Evolutionary conservation across 1,284 basidiomycete genomes (phyloP).

Genomic region (Pseudozyma flocculosa): DNA sequence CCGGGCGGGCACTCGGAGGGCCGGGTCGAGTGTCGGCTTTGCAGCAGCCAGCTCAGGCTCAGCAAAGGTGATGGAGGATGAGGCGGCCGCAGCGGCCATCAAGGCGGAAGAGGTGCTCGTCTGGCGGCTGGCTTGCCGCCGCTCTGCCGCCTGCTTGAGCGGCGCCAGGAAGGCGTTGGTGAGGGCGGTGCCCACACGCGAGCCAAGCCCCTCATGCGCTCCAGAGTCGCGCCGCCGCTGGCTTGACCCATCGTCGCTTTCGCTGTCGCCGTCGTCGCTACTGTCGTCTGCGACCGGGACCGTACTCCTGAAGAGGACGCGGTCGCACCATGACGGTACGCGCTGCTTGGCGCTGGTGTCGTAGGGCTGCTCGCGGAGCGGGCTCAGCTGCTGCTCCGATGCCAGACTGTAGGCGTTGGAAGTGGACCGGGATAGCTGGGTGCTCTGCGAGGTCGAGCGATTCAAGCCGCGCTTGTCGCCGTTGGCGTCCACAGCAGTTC

Average conservation of each 20-base stretch:
- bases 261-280: conserved; percentile 8
- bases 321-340: conserved; percentile 61
- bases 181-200: conserved; percentile 25
- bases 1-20: no score
- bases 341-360: conserved; percentile 63
- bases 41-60: conserved; percentile 3
- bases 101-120: conserved; percentile 11
- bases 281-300: conserved; percentile 23
- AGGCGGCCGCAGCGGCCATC: conserved; percentile 15
- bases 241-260: background rate
- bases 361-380: conserved; percentile 57
- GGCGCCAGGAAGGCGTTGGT: conserved; percentile 24
- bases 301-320: conserved; percentile 53
- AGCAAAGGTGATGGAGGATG: conserved; percentile 15
- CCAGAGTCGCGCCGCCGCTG: background rate
- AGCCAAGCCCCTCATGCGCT: conserved; percentile 14
- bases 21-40: background rate
- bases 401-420: background rate
- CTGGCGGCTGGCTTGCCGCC: conserved; percentile 18
- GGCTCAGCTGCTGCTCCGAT: background rate
- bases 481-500: no score
- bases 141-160: conserved; percentile 24
- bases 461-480: background rate
- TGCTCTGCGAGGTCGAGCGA: background rate
- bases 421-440: background rate